Percentiles rank a stretch among this genome's conserved stretches.
These are phyloP conservation scores for Spergularia marina DNA, from an alignment of 148 eudicot genomes.

Conservation along the genomic window DNA sequence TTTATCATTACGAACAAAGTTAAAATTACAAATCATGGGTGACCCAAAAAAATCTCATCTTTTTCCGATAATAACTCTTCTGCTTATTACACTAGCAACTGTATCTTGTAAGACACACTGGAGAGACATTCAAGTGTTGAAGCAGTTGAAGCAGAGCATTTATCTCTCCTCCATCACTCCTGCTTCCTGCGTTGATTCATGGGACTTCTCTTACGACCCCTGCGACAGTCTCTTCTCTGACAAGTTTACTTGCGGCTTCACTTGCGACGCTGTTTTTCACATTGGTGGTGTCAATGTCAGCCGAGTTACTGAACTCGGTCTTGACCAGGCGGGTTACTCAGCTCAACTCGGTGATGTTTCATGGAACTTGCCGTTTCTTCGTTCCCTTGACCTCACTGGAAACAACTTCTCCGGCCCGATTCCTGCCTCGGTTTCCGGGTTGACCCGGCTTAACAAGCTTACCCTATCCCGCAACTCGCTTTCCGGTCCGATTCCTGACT, in stretches of 20 bases:
- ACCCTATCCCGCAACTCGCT: slow-evolving; percentile 54
- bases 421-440: slow-evolving; percentile 53
- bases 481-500: slow-evolving; percentile 52
- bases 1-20: not conserved
- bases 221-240: slow-evolving; percentile 56
- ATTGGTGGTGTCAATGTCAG: not conserved
- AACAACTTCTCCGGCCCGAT: slow-evolving; percentile 61
- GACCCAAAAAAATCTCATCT: not conserved
- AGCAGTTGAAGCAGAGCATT: slow-evolving; percentile 44
- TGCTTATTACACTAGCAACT: not conserved
- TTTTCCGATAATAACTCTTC: not conserved
- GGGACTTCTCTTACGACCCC: slow-evolving; percentile 85
- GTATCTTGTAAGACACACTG: slow-evolving; percentile 46
- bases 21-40: too few species aligned
- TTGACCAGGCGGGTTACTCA: slow-evolving; percentile 33
- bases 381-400: slow-evolving; percentile 28
- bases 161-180: slow-evolving; percentile 40
- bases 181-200: slow-evolving; percentile 63
- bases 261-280: slow-evolving; percentile 39
- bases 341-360: slow-evolving; percentile 14
- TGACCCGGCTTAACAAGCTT: slow-evolving; percentile 50
- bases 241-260: slow-evolving; percentile 73
- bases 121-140: slow-evolving; percentile 48
- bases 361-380: slow-evolving; percentile 25
- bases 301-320: slow-evolving; percentile 32